A percentile compares a stretch with the other conserved stretches of the same genome.
Conservation (phyloP, 208 protist species). For the Trypanosoma boissoni region DNA sequence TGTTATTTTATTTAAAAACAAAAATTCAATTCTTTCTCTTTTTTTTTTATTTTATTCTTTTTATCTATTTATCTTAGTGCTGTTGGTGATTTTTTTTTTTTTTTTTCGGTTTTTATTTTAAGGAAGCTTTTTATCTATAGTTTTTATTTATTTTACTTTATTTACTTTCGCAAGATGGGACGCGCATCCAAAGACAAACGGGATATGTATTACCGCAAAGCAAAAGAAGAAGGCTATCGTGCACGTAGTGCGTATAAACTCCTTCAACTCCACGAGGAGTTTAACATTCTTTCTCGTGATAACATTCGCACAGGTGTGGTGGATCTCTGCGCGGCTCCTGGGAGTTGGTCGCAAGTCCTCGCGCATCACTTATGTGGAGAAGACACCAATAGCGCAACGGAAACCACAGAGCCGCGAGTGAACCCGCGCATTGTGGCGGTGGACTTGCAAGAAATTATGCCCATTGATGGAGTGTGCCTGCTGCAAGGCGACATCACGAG, state of each 20-base stretch:
- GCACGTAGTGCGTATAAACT: constrained; percentile 99
- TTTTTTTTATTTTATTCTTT: constrained; percentile 12
- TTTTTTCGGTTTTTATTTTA: constrained; percentile 5
- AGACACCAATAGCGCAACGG: background rate
- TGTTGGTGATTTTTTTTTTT: constrained; percentile 4
- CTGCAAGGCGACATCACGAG: constrained; percentile 91
- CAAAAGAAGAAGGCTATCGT: constrained; percentile 99
- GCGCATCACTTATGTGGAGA: constrained; percentile 39
- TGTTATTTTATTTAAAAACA: no score
- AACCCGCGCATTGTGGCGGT: constrained; percentile 88
- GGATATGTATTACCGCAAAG: constrained; percentile 99
- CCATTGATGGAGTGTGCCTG: constrained; percentile 94
- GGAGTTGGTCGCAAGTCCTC: constrained; percentile 94
- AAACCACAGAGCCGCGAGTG: background rate
- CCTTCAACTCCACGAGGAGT: constrained; percentile 98
- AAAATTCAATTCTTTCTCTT: constrained; percentile 2
- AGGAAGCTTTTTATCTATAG: background rate
- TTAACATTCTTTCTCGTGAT: constrained; percentile 88
- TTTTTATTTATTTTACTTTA: background rate
- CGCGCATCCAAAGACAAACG: constrained; percentile 96
- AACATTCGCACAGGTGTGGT: constrained; percentile 93
- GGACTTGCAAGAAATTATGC: constrained; percentile 99
- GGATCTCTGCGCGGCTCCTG: constrained; percentile 98
- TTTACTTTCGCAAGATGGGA: constrained; percentile 63
- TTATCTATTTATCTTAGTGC: background rate